Base-by-base conservation (phyloP, 2,329 filamentous ascomycete species). In the Blastomyces percursus region DNA sequence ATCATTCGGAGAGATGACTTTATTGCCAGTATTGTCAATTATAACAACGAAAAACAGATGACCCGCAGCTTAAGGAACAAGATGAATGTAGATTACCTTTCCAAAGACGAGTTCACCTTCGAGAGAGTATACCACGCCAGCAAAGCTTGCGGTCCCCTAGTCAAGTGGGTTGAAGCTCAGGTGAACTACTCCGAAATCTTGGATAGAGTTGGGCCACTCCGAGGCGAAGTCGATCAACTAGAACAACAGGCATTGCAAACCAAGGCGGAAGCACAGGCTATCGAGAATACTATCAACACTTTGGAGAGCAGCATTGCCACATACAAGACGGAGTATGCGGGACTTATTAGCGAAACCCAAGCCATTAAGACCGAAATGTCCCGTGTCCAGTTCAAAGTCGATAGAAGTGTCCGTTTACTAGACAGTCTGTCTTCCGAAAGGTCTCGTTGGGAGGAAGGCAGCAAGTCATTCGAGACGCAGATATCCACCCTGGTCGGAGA, bases 181-280 rank as follows among this genome's bases (percentile, higher is more conserved):
- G 94, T 99, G 72, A 91, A 90, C 71, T 99, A 96, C 76, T 96
- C 93, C n/a, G 91, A 94, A 67, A 99, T 99, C 69, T 80, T 99
- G 66, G 92, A 97, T 72, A 86, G 91, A 46, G 91, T 99, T 64
- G 95, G 93, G 1, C 94, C 94, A 30, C 80, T 99, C 62, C 88
- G 93, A 72, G 88, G 93, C 59, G 94, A 99, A 75, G 93, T 99
- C 55, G 83, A 84, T 30, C 82, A 89, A 71, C 84, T 99, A 21
- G 91, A 97, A 76, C 88, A 95, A 64, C 85, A 93, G 74, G 90
- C 93, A 40, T 80, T 96, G 58, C 86, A 95, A 76, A 99, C 94
- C 21, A 96, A 95, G 77, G 92, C 93, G 0, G 88, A 96, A 73
- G 94, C 94, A 8, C 88, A 91, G 76, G 90, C 91, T 16, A 94